Percentiles rank a stretch among this genome's conserved stretches.
Evolutionary conservation across 2,329 filamentous ascomycete genomes (phyloP).

Genomic region (Pseudomassariella vexata): DNA sequence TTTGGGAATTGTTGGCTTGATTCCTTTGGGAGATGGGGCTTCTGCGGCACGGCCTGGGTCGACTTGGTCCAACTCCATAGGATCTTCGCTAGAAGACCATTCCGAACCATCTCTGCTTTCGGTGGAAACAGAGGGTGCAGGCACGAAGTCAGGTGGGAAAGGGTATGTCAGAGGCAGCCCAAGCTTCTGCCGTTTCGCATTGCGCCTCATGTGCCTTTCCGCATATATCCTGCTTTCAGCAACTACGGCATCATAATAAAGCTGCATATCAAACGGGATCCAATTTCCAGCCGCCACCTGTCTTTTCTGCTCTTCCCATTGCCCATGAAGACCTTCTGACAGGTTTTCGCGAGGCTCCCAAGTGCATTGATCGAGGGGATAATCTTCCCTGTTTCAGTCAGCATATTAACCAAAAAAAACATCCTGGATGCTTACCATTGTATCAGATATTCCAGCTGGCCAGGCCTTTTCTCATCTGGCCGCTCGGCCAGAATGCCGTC

Average conservation of each 20-base stretch:
- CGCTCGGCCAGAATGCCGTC: constrained; percentile 47
- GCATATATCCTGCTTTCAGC: constrained; percentile 22
- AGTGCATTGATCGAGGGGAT: constrained; percentile 48
- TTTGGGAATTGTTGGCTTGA: constrained; percentile 16
- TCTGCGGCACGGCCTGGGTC: constrained; percentile 4
- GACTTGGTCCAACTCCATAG: constrained; percentile 15
- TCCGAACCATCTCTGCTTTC: constrained; percentile 7
- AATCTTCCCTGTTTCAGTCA: constrained; percentile 55
- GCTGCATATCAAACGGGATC: constrained; percentile 30
- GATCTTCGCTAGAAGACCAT: constrained; percentile 22
- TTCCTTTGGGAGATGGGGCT: constrained; percentile 5
- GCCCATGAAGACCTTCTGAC: constrained; percentile 26
- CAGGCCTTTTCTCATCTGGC: constrained; percentile 18
- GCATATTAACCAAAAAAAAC: too few species aligned
- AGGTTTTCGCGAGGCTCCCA: constrained; percentile 48
- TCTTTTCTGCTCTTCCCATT: constrained; percentile 39
- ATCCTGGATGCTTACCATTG: neutral
- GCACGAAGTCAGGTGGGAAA: constrained; percentile 10
- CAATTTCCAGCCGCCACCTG: constrained; percentile 25
- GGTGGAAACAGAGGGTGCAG: constrained; percentile 4
- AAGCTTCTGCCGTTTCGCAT: constrained; percentile 33
- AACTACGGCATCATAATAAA: constrained; percentile 28
- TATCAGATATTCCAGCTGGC: too few species aligned
- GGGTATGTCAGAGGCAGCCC: constrained; percentile 24
- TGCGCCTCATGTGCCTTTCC: constrained; percentile 35